Evolutionary conservation across 352 stramenopile species (phyloP).

Genomic region (Globisporangium splendens): DNA sequence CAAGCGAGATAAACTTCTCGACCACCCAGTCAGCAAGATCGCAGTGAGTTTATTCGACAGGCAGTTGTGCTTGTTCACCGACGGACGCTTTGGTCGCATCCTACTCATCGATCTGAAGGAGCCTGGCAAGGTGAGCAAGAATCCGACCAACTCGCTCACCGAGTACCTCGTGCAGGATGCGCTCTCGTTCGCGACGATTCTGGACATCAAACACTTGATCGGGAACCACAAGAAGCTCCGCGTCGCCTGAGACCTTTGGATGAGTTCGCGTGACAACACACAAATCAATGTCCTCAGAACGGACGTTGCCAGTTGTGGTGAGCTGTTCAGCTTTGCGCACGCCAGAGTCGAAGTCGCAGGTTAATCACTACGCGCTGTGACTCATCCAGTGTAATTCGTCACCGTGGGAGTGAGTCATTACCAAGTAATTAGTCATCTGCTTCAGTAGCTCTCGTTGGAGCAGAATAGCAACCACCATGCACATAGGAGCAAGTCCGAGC

Average conservation of each 20-base stretch:
- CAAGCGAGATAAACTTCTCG: too few relatives aligned
- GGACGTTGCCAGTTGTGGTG: too few relatives aligned
- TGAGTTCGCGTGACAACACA: not conserved
- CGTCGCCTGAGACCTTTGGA: not conserved
- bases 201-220: conserved; percentile 1
- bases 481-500: too few relatives aligned
- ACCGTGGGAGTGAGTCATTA: too few relatives aligned
- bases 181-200: not conserved
- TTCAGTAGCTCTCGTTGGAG: too few relatives aligned
- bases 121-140: not conserved
- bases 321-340: too few relatives aligned
- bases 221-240: conserved; percentile 2
- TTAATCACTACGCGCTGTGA: too few relatives aligned
- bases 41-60: not conserved
- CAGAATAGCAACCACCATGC: too few relatives aligned
- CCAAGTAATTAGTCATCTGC: too few relatives aligned
- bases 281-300: too few relatives aligned
- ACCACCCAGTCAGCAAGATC: not conserved
- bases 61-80: not conserved
- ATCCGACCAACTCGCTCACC: not conserved
- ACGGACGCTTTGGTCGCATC: conserved; percentile 13
- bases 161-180: conserved; percentile 5
- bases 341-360: too few relatives aligned
- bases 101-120: not conserved
- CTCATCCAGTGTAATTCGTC: too few relatives aligned